These are phyloP conservation scores for Penicillium coffeae DNA, from an alignment of 495 filamentous ascomycete genomes.

Conservation along the genomic window DNA sequence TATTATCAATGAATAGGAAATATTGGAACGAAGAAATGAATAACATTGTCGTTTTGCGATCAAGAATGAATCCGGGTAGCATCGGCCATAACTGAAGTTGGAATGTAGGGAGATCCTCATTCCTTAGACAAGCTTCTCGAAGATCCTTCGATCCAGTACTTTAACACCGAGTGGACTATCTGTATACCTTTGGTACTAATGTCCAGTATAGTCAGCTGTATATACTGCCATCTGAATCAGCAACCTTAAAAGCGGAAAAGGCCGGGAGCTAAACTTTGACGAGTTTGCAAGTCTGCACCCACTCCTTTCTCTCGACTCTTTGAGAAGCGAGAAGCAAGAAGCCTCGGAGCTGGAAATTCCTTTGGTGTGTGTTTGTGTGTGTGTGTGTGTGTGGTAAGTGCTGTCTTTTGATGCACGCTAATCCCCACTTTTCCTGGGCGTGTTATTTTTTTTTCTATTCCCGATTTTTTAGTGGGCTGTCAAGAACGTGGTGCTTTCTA, in stretches of 20 bases:
- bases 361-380: constrained; percentile 20
- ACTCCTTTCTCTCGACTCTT: constrained; percentile 8
- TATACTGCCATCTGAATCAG: constrained; percentile 6
- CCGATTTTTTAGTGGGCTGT: constrained; percentile 32
- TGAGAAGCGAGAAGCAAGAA: neutral
- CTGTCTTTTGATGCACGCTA: neutral
- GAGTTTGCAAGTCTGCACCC: constrained; percentile 25
- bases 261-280: constrained; percentile 39
- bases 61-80: constrained; percentile 16
- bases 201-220: no score
- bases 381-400: constrained; percentile 8
- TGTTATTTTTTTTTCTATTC: constrained; percentile 5
- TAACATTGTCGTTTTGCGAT: constrained; percentile 8
- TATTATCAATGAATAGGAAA: no score
- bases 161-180: neutral
- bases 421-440: constrained; percentile 16
- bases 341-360: constrained; percentile 10
- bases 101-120: constrained; percentile 15
- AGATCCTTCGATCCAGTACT: neutral
- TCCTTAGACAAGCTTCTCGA: neutral
- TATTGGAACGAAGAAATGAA: constrained; percentile 25
- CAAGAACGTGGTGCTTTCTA: constrained; percentile 23
- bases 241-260: constrained; percentile 39
- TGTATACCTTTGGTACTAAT: neutral
- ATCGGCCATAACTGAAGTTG: constrained; percentile 2